Conservation (phyloP, 2,329 filamentous ascomycete species). For the Phaeoacremonium minimum region DNA sequence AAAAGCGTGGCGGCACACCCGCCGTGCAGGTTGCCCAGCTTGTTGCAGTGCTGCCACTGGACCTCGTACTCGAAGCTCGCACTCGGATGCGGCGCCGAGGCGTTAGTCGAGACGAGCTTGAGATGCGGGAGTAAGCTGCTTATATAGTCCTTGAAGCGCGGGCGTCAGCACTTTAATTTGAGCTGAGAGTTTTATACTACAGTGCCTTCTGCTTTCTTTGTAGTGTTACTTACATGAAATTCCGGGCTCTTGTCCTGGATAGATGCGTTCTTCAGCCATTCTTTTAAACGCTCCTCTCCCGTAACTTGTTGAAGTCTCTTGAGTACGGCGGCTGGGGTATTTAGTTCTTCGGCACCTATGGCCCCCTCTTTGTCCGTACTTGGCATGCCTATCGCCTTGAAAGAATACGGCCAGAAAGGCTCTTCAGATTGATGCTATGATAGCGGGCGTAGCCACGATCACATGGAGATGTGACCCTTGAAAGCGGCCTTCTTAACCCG, state of each 20-base stretch:
- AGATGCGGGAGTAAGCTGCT: conserved; percentile 34
- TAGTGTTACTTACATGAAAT: conserved; percentile 6
- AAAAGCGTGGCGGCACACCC: conserved; percentile 64
- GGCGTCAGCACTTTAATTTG: neutral
- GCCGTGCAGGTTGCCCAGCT: conserved; percentile 52
- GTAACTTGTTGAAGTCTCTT: no score
- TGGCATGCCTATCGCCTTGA: no score
- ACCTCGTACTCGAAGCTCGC: conserved; percentile 39
- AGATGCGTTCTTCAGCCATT: conserved; percentile 3
- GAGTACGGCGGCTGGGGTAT: no score
- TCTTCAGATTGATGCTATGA: no score
- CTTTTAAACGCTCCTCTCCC: conserved; percentile 11
- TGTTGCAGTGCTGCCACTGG: conserved; percentile 47
- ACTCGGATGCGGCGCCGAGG: conserved; percentile 27
- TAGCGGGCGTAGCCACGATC: no score
- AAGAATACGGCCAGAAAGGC: no score
- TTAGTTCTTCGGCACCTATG: no score
- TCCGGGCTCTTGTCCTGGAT: conserved; percentile 3
- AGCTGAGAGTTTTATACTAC: no score
- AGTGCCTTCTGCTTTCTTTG: no score
- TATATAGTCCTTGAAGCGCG: conserved; percentile 30
- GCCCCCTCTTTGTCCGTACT: no score
- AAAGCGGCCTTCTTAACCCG: no score
- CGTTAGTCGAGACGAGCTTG: conserved; percentile 29
- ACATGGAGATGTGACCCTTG: no score